Conservation (phyloP, 495 filamentous ascomycete genomes). For the Halenospora varia region DNA sequence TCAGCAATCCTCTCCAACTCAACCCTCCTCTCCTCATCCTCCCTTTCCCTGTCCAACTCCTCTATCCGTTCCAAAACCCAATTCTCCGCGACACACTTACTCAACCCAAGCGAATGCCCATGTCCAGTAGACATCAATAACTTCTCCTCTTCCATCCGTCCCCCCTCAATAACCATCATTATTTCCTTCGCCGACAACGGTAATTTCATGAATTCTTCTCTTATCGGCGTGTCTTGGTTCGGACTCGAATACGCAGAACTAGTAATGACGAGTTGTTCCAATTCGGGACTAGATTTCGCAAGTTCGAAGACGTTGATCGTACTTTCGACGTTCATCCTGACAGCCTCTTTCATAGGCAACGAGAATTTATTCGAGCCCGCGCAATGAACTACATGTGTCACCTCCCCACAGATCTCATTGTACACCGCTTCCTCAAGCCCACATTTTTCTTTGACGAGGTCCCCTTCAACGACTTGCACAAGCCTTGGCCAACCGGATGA, state of each 20-base stretch:
- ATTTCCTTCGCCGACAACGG: neutral
- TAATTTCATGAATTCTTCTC: neutral
- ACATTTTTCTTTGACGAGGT: neutral
- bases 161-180: neutral
- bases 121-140: slow-evolving; percentile 4
- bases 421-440: slow-evolving; percentile 1
- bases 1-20: no score
- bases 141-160: neutral
- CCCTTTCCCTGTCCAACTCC: neutral
- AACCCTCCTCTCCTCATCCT: no score
- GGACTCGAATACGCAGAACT: slow-evolving; percentile 14
- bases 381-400: slow-evolving; percentile 12
- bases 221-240: neutral
- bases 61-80: neutral
- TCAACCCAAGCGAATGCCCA: slow-evolving; percentile 8
- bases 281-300: neutral
- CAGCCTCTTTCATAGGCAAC: neutral
- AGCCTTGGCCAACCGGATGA: neutral
- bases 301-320: slow-evolving; percentile 8
- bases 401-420: neutral
- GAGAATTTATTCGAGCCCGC: slow-evolving; percentile 1
- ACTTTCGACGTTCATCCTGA: neutral
- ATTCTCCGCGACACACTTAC: slow-evolving; percentile 14
- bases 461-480: neutral
- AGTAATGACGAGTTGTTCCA: slow-evolving; percentile 6